Percentiles rank a stretch among this genome's conserved stretches.
Evolutionary conservation across 208 protist species (phyloP).

Genomic region (Wallacemonas collosoma): DNA sequence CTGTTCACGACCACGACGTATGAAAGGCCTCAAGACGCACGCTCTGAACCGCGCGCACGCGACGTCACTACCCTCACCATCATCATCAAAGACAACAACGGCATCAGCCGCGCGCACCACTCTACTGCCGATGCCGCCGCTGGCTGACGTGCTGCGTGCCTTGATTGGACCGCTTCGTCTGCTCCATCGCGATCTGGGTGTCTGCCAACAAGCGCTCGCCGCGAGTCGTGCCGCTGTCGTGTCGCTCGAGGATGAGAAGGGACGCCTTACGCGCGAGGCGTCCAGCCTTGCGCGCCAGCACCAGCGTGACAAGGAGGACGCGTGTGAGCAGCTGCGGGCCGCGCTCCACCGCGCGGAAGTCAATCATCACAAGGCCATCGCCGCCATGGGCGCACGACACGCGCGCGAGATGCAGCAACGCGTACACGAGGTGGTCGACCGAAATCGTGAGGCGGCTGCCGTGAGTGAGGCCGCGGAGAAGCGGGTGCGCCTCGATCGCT

Average conservation of each 20-base stretch:
- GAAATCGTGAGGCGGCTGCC: not conserved
- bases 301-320: not conserved
- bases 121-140: slow-evolving; percentile 6
- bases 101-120: not conserved
- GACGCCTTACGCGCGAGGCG: not conserved
- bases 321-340: not conserved
- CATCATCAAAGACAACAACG: not conserved
- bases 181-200: slow-evolving; percentile 20
- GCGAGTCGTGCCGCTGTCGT: not conserved
- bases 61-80: too few species aligned
- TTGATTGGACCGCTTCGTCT: not conserved
- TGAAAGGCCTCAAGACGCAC: too few species aligned
- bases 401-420: not conserved
- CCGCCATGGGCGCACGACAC: not conserved
- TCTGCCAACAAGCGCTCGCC: not conserved
- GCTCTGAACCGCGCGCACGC: too few species aligned
- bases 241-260: not conserved
- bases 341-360: slow-evolving; percentile 5
- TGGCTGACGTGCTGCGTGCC: not conserved
- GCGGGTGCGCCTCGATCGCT: slow-evolving; percentile 8
- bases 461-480: slow-evolving; percentile 1
- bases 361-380: slow-evolving; percentile 10
- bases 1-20: too few species aligned
- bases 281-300: not conserved
- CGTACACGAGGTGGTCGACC: not conserved